Percentiles rank a stretch among this genome's conserved stretches.
Conservation (phyloP, 441 rosid species). For the Corymbia calophylla region DNA sequence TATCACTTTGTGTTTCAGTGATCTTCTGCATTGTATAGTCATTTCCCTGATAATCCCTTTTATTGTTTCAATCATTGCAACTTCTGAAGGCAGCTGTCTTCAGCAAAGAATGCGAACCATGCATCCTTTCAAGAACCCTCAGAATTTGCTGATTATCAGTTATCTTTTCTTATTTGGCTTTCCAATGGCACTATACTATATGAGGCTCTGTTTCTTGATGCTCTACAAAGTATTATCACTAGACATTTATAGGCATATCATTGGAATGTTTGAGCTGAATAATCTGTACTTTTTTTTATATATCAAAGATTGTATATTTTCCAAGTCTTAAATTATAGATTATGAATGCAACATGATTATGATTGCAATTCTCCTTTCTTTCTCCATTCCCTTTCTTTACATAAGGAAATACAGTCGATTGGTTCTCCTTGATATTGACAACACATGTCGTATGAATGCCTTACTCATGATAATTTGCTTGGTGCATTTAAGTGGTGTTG, state of each 20-base stretch:
- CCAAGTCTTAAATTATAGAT: neutral
- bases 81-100: constrained; percentile 68
- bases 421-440: neutral
- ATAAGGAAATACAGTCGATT: too few species aligned
- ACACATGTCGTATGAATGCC: neutral
- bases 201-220: constrained; percentile 44
- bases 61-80: constrained; percentile 59
- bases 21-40: neutral
- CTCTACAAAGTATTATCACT: constrained; percentile 65
- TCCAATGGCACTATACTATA: neutral
- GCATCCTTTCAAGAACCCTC: constrained; percentile 42
- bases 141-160: neutral
- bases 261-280: constrained; percentile 94
- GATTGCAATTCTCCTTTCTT: neutral
- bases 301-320: neutral
- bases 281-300: constrained; percentile 53
- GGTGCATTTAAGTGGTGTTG: neutral
- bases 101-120: constrained; percentile 69
- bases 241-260: constrained; percentile 75
- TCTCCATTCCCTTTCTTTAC: neutral
- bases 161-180: neutral
- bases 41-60: neutral
- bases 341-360: neutral
- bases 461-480: neutral
- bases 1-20: neutral